Conservation (phyloP, 805 yeast genomes). For the Lipomyces sp. region DNA sequence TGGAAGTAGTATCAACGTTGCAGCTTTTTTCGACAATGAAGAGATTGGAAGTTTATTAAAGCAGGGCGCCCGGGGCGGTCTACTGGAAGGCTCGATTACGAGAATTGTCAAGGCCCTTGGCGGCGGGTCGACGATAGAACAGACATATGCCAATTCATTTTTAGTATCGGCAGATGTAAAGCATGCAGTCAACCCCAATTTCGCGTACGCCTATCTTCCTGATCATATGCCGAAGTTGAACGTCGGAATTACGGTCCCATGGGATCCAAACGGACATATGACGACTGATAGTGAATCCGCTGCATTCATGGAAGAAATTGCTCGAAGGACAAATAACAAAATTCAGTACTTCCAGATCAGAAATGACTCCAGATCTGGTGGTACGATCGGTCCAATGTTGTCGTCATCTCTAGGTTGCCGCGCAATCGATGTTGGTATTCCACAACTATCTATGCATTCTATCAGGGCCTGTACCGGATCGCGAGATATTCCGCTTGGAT, state of each 20-base stretch:
- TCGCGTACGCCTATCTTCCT: constrained; percentile 61
- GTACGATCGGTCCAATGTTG: constrained; percentile 76
- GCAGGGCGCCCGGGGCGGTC: constrained; percentile 80
- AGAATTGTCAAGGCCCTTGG: constrained; percentile 47
- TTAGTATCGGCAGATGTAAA: constrained; percentile 81
- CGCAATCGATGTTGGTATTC: constrained; percentile 72
- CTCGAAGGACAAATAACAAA: constrained; percentile 62
- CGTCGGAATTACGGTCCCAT: constrained; percentile 68
- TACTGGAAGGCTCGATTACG: constrained; percentile 63
- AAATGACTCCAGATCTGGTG: constrained; percentile 85
- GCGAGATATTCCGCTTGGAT: constrained; percentile 72
- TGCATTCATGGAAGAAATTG: constrained; percentile 71
- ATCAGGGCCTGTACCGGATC: constrained; percentile 80
- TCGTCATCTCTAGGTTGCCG: constrained; percentile 48
- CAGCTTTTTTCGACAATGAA: constrained; percentile 75
- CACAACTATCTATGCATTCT: constrained; percentile 84
- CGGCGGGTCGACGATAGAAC: constrained; percentile 35
- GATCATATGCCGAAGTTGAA: constrained; percentile 81
- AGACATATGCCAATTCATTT: constrained; percentile 66
- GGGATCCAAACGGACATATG: constrained; percentile 80
- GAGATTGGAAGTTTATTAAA: constrained; percentile 81
- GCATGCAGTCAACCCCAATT: constrained; percentile 79
- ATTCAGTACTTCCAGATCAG: constrained; percentile 82
- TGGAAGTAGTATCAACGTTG: constrained; percentile 51
- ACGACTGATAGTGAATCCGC: constrained; percentile 78